Conservation (phyloP, 352 stramenopile genomes). For the Phytophthora melonis region DNA sequence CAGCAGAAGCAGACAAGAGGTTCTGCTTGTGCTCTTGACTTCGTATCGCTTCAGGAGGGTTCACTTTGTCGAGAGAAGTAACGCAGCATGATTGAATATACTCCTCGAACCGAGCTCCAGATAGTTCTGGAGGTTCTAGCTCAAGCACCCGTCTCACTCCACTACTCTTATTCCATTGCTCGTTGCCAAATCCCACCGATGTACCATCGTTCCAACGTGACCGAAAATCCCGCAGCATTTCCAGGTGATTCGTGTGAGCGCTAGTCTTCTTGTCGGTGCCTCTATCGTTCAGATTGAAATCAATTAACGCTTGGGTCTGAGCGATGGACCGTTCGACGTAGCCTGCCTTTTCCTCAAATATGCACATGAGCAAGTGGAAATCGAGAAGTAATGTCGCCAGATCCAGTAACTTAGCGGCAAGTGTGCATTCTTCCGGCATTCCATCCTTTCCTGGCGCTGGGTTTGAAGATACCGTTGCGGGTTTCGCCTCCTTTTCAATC, state of each 20-base stretch:
- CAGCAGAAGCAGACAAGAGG: slow-evolving; percentile 44
- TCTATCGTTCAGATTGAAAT: slow-evolving; percentile 49
- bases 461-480: background rate
- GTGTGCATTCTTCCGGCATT: background rate
- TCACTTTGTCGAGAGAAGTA: slow-evolving; percentile 37
- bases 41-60: slow-evolving; percentile 43
- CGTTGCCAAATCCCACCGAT: slow-evolving; percentile 38
- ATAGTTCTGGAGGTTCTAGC: slow-evolving; percentile 17
- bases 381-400: slow-evolving; percentile 42
- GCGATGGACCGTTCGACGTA: slow-evolving; percentile 71
- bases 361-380: slow-evolving; percentile 65
- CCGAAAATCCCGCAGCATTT: slow-evolving; percentile 44
- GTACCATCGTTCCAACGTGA: slow-evolving; percentile 41
- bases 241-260: slow-evolving; percentile 25
- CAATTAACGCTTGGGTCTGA: slow-evolving; percentile 73
- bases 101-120: slow-evolving; percentile 20
- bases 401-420: slow-evolving; percentile 1
- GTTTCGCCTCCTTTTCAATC: slow-evolving; percentile 14
- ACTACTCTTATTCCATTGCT: slow-evolving; percentile 4
- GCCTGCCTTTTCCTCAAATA: slow-evolving; percentile 62
- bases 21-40: slow-evolving; percentile 47
- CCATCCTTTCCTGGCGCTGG: background rate
- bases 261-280: background rate
- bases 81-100: slow-evolving; percentile 28
- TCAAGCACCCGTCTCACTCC: slow-evolving; percentile 2